Evolutionary conservation across 108 stramenopile genomes (phyloP), one percentile per base, ranked within the genome.

Genomic region (Cyclotella sp.): DNA sequence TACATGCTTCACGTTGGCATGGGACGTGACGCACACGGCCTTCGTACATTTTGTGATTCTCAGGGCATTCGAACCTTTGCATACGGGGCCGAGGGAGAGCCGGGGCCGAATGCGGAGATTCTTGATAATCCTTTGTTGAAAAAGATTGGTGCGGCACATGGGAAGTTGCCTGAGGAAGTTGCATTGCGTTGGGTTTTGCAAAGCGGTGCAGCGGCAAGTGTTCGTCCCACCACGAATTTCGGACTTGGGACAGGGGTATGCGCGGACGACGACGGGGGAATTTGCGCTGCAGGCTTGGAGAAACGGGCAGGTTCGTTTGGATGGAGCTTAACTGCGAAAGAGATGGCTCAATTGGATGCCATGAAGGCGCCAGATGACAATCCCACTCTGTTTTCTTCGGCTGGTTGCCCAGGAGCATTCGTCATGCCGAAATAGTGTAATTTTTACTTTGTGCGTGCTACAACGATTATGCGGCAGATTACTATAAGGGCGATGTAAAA

Each of bases 131-230:
- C 82, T 12, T 22, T 83, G 18, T 53, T 88, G 16, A 21, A 53
- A 26, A 43, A 57, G 28, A 85, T 83, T 42, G 82, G 75, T 26
- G 47, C 57, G 13, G 58, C 61, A 2, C 70, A 84, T 63, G 44
- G 52, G 16, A 80, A 77, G 24, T 49, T 77, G 21, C 74, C 87
- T 0, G 82, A 79, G 61, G 82, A 83, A 51, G 82, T 85, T 12
- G 84, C 87, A 8, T 63, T 88, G 13, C 77, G 82, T 21, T 88
- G 87, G 87, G 82, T 83, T 9, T 60, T 82, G 57, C 84, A 88
- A 60, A 80, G 46, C 44, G 84, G 82, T 22, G 47, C 67, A 40
- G 87, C 84, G 12, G 78, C 75, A 11, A 65, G 68, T 1, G 53
- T 84, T 1, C 71, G 87, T 55, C 87, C 87, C 11, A 79, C 82